Evolutionary conservation across 352 stramenopile species (phyloP).

Genomic region (Phytophthora tentaculata): DNA sequence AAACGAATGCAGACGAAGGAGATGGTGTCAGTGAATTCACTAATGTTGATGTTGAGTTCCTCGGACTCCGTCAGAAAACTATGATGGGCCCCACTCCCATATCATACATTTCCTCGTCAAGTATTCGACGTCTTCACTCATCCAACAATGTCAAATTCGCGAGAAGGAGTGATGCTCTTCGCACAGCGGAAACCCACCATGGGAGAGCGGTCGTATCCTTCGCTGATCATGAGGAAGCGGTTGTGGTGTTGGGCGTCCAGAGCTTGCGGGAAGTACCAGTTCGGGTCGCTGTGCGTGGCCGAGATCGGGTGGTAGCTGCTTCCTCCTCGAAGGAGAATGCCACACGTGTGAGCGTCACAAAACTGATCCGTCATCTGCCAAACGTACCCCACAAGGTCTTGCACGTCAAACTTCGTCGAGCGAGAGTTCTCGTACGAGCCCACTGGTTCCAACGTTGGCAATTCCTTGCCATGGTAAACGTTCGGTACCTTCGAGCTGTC

Average conservation of each 20-base stretch:
- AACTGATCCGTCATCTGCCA: constrained; percentile 91
- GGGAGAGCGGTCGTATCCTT: constrained; percentile 76
- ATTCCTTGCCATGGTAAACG: constrained; percentile 42
- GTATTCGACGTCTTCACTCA: no score
- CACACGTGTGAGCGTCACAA: constrained; percentile 82
- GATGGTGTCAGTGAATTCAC: no score
- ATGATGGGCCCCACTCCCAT: no score
- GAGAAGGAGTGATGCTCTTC: constrained; percentile 32
- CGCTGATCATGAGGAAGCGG: constrained; percentile 73
- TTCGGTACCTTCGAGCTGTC: constrained; percentile 36
- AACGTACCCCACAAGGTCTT: constrained; percentile 83
- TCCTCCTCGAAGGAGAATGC: constrained; percentile 76
- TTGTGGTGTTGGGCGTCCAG: constrained; percentile 71
- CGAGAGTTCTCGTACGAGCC: constrained; percentile 55
- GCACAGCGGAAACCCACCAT: constrained; percentile 83
- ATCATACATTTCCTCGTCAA: no score
- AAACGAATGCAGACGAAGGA: no score
- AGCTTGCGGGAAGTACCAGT: constrained; percentile 89
- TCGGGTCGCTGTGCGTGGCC: constrained; percentile 73
- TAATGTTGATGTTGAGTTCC: no score
- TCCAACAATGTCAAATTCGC: constrained; percentile 15
- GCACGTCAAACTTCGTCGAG: constrained; percentile 54
- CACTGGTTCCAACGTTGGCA: constrained; percentile 49
- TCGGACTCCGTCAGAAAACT: no score
- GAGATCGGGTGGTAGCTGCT: constrained; percentile 76